Evolutionary conservation across 2,329 filamentous ascomycete genomes (phyloP).

Genomic region (Colletotrichum sp.): DNA sequence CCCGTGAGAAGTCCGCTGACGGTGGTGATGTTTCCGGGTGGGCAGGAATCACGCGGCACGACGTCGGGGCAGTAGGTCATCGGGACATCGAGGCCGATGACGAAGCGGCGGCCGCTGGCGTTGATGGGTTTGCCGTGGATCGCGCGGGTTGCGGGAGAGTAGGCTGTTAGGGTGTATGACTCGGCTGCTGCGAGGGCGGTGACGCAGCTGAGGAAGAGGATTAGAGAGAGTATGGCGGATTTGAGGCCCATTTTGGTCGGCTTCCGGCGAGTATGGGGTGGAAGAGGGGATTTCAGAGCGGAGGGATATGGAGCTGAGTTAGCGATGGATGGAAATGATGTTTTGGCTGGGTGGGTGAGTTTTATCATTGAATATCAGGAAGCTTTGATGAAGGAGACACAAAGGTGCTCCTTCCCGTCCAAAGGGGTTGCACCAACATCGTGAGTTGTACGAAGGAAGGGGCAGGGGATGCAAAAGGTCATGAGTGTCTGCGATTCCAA

Average conservation of each 20-base stretch:
- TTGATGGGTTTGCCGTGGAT: slow-evolving; percentile 31
- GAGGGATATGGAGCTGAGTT: accelerated
- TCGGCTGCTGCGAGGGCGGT: neutral
- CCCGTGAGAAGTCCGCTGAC: slow-evolving; percentile 31
- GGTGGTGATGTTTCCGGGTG: slow-evolving; percentile 29
- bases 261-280: neutral
- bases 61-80: neutral
- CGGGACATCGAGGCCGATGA: slow-evolving; percentile 28
- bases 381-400: neutral
- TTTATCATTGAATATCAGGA: neutral
- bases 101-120: slow-evolving; percentile 28
- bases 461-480: too few relatives aligned
- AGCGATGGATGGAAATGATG: neutral
- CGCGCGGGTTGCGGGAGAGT: slow-evolving; percentile 23
- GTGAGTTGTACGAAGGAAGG: neutral
- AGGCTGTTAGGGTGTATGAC: slow-evolving; percentile 31
- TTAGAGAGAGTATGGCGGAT: accelerated
- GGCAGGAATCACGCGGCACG: slow-evolving; percentile 23
- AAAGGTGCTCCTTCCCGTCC: neutral
- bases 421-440: neutral
- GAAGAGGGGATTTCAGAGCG: neutral
- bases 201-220: neutral
- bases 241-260: neutral
- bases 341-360: neutral
- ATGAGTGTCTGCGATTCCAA: too few relatives aligned